Base-by-base conservation (phyloP, 2,329 filamentous ascomycete species). In the Cordyceps javanica region DNA sequence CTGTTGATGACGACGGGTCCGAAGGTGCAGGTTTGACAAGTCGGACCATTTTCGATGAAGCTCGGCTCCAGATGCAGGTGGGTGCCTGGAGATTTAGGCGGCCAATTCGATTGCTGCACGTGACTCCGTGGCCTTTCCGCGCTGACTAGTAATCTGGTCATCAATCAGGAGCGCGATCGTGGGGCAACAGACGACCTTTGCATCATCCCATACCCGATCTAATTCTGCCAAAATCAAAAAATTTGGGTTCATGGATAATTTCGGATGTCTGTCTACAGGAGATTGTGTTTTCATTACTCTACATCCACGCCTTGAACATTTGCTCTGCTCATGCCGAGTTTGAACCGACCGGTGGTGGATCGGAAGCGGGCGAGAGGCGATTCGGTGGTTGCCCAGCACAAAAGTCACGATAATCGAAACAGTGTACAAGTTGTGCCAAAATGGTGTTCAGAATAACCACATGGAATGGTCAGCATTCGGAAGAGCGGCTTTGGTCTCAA, bases 361-460 rank as follows among this genome's bases (percentile, higher is more conserved):
- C 26, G 23, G 42, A 55, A 23, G 52, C 16, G 32, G 32, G 25
- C 30, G 34, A 39, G 23, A 13, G 30, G 42, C 48, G 28, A 41
- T 44, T 21, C 11, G 36, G 30, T 34, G 28, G 39, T 30, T 9
- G 49, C 44, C 10, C 5, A 45, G 19, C 45, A 21, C 36, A 54
- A 36, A 36, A 36, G 36, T 21, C 8, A 16, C 23, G 3, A 36
- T 23, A 36, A 25, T 45, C 23, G 10, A n/a, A 16, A 36, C 14
- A 10, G 14, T 30, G 2, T 7, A 41, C 7, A 16, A 23, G n/a
- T 14, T 19, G 13, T 32, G 21, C 25, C 11, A 79, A 66, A 21
- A 91, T 91, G 88, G 81, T 79, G 16, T 76, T 95, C 62, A 86
- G 91, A 60, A 90, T 96, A 65, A 94, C 90, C 3, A 90, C 88